These are phyloP conservation scores for Ambrosiella beaveri DNA, from an alignment of 2,329 filamentous ascomycete species.

Conservation along the genomic window DNA sequence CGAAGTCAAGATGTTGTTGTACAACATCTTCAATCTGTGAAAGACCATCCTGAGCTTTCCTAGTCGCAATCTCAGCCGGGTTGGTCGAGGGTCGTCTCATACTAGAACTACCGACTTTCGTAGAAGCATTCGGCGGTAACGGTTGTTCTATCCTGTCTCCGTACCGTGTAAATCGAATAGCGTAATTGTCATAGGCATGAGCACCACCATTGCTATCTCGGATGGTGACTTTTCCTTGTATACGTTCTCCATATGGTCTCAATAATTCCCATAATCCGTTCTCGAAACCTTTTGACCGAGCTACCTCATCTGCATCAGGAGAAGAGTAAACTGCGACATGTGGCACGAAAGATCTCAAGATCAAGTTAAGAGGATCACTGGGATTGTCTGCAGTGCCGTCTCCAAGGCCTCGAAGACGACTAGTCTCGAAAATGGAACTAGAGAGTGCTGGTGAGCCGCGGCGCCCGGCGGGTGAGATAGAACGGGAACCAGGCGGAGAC, in stretches of 20 bases:
- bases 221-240: constrained; percentile 76
- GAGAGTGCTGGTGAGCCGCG: constrained; percentile 37
- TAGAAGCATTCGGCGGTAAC: constrained; percentile 22
- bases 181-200: constrained; percentile 73
- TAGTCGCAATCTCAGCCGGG: constrained; percentile 6
- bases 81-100: constrained; percentile 2
- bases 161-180: constrained; percentile 66
- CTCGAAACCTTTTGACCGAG: constrained; percentile 68
- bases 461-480: constrained; percentile 44
- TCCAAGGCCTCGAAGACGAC: constrained; percentile 27
- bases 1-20: constrained; percentile 59
- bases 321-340: constrained; percentile 81
- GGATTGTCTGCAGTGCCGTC: constrained; percentile 28
- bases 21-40: constrained; percentile 64
- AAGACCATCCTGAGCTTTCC: constrained; percentile 21
- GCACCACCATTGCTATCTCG: constrained; percentile 79
- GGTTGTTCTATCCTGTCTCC: constrained; percentile 39
- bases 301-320: constrained; percentile 63
- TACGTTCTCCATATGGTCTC: constrained; percentile 74
- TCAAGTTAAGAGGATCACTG: constrained; percentile 43
- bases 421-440: constrained; percentile 38
- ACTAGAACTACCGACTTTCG: constrained; percentile 3
- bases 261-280: constrained; percentile 71
- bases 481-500: constrained; percentile 49
- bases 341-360: constrained; percentile 74